Evolutionary conservation across 2,329 filamentous ascomycete genomes (phyloP), one percentile per base, ranked within the genome.

Genomic region (Alternaria angustiovoidea): DNA sequence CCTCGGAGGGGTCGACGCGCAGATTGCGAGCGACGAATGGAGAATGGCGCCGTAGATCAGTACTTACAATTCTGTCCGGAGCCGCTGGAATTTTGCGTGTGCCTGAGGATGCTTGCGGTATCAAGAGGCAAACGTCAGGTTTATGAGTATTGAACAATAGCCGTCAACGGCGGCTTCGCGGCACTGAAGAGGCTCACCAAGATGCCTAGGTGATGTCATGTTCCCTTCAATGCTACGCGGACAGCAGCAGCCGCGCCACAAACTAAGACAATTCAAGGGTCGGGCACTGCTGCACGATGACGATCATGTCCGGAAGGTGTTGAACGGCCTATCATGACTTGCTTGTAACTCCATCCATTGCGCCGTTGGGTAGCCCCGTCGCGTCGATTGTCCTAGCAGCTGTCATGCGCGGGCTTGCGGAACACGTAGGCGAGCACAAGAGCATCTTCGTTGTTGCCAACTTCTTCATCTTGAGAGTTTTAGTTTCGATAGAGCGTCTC

Each of bases 201-300:
- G 22, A 32, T 57, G 26, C 16, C 18, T 30, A 24, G 43, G 48
- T 66, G 63, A 69, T 61, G 66, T 69, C 65, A 66, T 67, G 49
- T 46, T 51, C 46, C 51, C 11, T 56, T 59, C 56, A 46, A 54
- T 44, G n/a, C 46, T 36, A 49, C 24, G 22, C 32, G 24, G 54
- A 44, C 18, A 22, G 49, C 20, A 51, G 28, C 24, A 62, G 42
- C 57, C 47, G 63, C 53, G 56, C 49, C 54, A 61, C 52, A 49
- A 26, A 11, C 63, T 60, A 65, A 46, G 46, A 51, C 43, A 54
- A 42, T 54, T 51, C 43, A 26, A 61, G 53, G 41, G 54, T 55
- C 32, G 49, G 46, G 49, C 47, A 34, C 44, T 41, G 59, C 60
- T 66, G 65, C 63, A 55, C 51, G 46, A 64, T 67, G 65, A 66